Evolutionary conservation across 2,329 filamentous ascomycete genomes (phyloP), one percentile per base, ranked within the genome.

Genomic region (Dactylellina sp.): DNA sequence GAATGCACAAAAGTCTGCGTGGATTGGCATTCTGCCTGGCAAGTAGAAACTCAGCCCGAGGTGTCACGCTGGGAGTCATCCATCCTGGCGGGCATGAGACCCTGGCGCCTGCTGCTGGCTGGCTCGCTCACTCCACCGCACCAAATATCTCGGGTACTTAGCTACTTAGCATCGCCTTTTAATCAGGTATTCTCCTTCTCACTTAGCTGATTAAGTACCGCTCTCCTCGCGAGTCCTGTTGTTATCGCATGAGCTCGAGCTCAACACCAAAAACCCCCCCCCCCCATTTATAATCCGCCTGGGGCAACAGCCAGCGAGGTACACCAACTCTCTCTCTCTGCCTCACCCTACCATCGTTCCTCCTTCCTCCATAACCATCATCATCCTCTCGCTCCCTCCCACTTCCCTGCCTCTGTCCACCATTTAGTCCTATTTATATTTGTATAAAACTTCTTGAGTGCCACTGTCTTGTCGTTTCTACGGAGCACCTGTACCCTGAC

Each of bases 1-100:
- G n/a, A n/a, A n/a, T n/a, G n/a, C n/a, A n/a, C n/a, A n/a, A n/a
- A n/a, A n/a, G 46, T 18, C 25, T 64, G 39, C 59, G 59, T 53
- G 16, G 50, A 20, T 35, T 44, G 42, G 18, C 9, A 24, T 35
- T 44, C 42, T 55, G 60, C 49, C 60, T 64, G 52, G 50, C 25
- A 28, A 37, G 39, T 18, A 28, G 25, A 39, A 7, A 32, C 24
- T 40, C 24, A 52, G 53, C 35, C 25, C 50, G 63, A 60, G 44
- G 44, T 35, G 53, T 52, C 57, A 63, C 20, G 56, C 65, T 59
- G 59, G 60, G 68, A 72, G 68, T 72, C 68, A 72, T 72, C 50
- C 25, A 47, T 49, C 52, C 42, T 57, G 32, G 55, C 56, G 37
- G 25, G 57, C 65, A 57, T 71, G 65, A 71, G 66, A 71, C 66